These are phyloP conservation scores for Colletotrichum lini DNA, from an alignment of 2,329 filamentous ascomycete species.

Conservation along the genomic window DNA sequence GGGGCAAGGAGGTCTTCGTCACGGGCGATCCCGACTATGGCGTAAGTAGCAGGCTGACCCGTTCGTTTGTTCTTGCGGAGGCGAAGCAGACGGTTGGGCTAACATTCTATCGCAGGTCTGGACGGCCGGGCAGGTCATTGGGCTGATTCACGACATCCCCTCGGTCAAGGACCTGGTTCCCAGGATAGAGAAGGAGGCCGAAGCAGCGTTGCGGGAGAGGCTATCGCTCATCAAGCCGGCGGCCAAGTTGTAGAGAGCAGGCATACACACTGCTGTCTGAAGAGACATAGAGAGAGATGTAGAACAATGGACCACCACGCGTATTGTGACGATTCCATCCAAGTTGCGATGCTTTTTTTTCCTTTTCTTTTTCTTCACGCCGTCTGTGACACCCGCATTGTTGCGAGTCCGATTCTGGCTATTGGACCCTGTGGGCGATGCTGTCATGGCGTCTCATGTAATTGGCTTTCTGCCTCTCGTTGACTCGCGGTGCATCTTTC, in stretches of 20 bases:
- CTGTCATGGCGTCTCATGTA: not conserved
- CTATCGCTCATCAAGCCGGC: constrained; percentile 67
- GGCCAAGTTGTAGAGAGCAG: constrained; percentile 69
- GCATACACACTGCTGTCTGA: not conserved
- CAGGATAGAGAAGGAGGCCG: constrained; percentile 84
- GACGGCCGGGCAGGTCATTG: constrained; percentile 97
- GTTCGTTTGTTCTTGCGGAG: not conserved
- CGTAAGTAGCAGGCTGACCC: constrained; percentile 66
- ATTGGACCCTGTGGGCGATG: not conserved
- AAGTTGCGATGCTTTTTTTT: not conserved
- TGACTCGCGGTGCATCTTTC: constrained; percentile 38
- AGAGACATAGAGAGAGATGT: constrained; percentile 15
- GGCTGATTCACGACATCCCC: constrained; percentile 86
- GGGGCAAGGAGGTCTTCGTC: constrained; percentile 90
- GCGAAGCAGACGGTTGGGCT: constrained; percentile 17
- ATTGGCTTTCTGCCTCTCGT: constrained; percentile 13
- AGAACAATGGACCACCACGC: constrained; percentile 6
- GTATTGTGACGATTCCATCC: constrained; percentile 1
- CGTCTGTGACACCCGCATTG: not conserved
- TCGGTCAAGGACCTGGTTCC: constrained; percentile 78
- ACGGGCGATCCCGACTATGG: constrained; percentile 93
- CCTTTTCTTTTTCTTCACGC: not conserved
- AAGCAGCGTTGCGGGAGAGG: constrained; percentile 74
- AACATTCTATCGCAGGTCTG: constrained; percentile 75
- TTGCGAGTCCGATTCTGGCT: not conserved